Percentiles rank a stretch among this genome's conserved stretches.
Evolutionary conservation across 768 basidiomycete genomes (phyloP).

Genomic region (Trichaptum fuscoviolaceum): DNA sequence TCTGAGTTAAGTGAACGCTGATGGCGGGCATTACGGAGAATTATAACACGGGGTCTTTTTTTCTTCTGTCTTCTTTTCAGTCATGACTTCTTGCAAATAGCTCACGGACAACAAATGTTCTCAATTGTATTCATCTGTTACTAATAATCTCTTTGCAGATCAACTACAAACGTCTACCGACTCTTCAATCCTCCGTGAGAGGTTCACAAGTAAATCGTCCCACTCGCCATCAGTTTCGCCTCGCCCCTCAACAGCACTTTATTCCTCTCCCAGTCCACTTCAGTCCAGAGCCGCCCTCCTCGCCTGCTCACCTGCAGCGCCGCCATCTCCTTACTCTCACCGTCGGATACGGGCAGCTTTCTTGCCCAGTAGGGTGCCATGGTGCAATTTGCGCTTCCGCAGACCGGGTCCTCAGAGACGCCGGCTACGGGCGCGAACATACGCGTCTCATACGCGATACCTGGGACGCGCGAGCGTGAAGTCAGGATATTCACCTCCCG

Average conservation of each 20-base stretch:
- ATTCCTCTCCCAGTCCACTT: conserved; percentile 28
- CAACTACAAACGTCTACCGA: neutral
- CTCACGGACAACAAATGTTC: too few species aligned
- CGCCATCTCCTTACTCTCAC: conserved; percentile 24
- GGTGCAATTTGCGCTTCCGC: conserved; percentile 48
- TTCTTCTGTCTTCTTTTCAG: too few species aligned
- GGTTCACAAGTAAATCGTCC: conserved; percentile 11
- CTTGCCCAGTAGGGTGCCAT: conserved; percentile 46
- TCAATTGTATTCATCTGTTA: too few species aligned
- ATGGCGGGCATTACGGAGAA: too few species aligned
- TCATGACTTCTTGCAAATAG: too few species aligned
- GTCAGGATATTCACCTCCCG: conserved; percentile 34
- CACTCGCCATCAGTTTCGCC: conserved; percentile 28
- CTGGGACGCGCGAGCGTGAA: conserved; percentile 24
- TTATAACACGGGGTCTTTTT: too few species aligned
- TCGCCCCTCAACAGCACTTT: conserved; percentile 33
- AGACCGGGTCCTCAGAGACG: conserved; percentile 44
- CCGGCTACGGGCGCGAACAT: conserved; percentile 39
- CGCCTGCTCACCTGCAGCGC: conserved; percentile 49
- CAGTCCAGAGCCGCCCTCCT: conserved; percentile 39
- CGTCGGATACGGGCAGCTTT: conserved; percentile 28
- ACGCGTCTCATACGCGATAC: conserved; percentile 43
- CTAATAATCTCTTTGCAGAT: too few species aligned
- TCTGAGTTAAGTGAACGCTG: too few species aligned
- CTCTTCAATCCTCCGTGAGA: neutral